phyloP scores from a whole-genome alignment of 257 asterid genomes.

The Thymus quinquecostatus region DNA sequence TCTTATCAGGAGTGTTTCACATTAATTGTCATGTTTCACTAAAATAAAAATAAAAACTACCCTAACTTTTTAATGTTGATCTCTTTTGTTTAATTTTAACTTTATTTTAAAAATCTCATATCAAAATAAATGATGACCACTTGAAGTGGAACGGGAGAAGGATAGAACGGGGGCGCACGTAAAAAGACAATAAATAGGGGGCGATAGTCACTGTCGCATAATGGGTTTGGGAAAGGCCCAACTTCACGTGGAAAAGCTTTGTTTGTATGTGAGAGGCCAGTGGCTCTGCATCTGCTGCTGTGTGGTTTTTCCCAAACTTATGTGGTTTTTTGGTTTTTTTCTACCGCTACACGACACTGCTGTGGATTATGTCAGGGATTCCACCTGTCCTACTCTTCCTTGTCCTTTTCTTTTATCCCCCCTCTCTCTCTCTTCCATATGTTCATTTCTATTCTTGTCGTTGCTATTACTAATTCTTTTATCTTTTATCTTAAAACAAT shows the following conservation, averaged over 20 bases:
- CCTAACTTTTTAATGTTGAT: no score
- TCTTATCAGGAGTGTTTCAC: no score
- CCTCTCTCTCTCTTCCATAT: not conserved
- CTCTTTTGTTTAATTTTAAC: no score
- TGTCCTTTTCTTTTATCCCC: constrained; percentile 20
- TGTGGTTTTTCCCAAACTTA: constrained; percentile 20
- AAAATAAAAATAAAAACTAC: no score
- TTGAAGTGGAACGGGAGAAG: no score
- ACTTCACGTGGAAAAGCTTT: constrained; percentile 70
- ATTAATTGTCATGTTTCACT: no score
- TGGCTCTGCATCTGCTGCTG: constrained; percentile 32
- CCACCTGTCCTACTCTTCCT: constrained; percentile 49
- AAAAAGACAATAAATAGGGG: constrained; percentile 37
- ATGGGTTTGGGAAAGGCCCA: constrained; percentile 55
- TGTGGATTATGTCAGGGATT: constrained; percentile 63
- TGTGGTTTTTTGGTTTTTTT: constrained; percentile 33
- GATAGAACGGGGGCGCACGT: not conserved
- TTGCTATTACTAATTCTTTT: no score
- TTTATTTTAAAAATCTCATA: no score
- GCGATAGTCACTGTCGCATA: constrained; percentile 39
- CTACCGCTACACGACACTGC: constrained; percentile 47
- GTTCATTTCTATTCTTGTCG: not conserved
- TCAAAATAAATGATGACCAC: no score
- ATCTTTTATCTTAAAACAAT: no score
- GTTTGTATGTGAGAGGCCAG: constrained; percentile 43